phyloP scores from a whole-genome alignment of 305 asterid genomes.

The Solanum chacoense region DNA sequence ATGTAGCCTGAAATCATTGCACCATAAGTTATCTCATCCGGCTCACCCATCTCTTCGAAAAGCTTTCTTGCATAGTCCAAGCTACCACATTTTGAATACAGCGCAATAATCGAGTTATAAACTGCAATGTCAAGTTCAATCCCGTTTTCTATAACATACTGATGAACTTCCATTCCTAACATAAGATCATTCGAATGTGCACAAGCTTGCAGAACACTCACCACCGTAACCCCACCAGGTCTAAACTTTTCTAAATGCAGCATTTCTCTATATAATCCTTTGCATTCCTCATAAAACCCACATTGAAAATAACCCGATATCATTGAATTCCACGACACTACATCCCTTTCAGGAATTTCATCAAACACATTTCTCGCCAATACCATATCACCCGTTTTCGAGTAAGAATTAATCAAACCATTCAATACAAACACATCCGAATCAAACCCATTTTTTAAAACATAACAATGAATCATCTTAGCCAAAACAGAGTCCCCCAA shows the following conservation, averaged over 20 bases:
- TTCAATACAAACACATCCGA: slow-evolving; percentile 53
- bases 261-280: slow-evolving; percentile 47
- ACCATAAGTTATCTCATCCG: slow-evolving; percentile 69
- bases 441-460: slow-evolving; percentile 45
- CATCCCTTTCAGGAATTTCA: slow-evolving; percentile 54
- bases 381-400: slow-evolving; percentile 52
- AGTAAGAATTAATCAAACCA: slow-evolving; percentile 69
- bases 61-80: slow-evolving; percentile 71
- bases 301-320: slow-evolving; percentile 77
- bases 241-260: slow-evolving; percentile 24
- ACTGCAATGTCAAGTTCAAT: slow-evolving; percentile 55
- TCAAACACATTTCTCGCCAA: slow-evolving; percentile 52
- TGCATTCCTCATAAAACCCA: slow-evolving; percentile 62
- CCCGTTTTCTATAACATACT: slow-evolving; percentile 33
- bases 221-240: slow-evolving; percentile 55
- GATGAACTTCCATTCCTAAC: slow-evolving; percentile 65
- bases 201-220: slow-evolving; percentile 70
- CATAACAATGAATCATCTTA: slow-evolving; percentile 50
- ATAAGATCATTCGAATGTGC: slow-evolving; percentile 68
- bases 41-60: slow-evolving; percentile 67
- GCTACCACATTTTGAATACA: slow-evolving; percentile 87
- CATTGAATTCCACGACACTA: slow-evolving; percentile 86
- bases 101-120: slow-evolving; percentile 49
- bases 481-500: slow-evolving; percentile 13
- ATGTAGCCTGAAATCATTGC: slow-evolving; percentile 76